Percentiles rank a stretch among this genome's conserved stretches.
These are phyloP conservation scores for Bonia amplexicaulis DNA, from an alignment of 176 grass and related monocot genomes.

Conservation along the genomic window DNA sequence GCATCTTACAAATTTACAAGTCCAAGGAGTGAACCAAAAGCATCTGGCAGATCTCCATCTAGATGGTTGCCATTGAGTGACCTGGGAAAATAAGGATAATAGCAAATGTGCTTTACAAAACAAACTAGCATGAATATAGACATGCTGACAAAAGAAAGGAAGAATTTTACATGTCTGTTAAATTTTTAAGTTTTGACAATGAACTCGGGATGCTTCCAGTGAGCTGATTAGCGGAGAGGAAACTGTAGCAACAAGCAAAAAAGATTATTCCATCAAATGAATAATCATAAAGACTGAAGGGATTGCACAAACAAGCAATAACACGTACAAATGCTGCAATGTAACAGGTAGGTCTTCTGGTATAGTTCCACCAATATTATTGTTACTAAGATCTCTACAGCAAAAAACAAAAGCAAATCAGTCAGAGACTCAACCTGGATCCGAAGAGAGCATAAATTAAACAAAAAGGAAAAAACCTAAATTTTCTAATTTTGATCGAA, in stretches of 20 bases:
- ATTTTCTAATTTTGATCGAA: not conserved
- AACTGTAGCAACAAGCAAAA: slow-evolving; percentile 46
- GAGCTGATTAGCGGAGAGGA: slow-evolving; percentile 91
- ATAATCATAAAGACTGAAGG: not conserved
- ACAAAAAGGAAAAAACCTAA: not conserved
- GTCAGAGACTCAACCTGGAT: not conserved
- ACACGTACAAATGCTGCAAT: slow-evolving; percentile 69
- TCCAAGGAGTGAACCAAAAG: slow-evolving; percentile 60
- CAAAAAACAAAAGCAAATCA: slow-evolving; percentile 8
- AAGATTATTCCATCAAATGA: not conserved
- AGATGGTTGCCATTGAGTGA: slow-evolving; percentile 82
- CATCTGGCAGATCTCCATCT: slow-evolving; percentile 71
- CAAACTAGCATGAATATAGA: not conserved
- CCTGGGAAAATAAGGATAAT: slow-evolving; percentile 39
- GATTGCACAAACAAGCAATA: not conserved
- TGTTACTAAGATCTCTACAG: slow-evolving; percentile 90
- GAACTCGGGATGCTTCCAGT: slow-evolving; percentile 97
- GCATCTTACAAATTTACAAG: slow-evolving; percentile 90
- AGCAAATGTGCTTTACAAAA: not conserved
- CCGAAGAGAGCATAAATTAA: not conserved
- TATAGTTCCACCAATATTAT: slow-evolving; percentile 94
- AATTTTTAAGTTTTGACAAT: slow-evolving; percentile 60
- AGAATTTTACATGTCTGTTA: slow-evolving; percentile 72
- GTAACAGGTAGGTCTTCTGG: slow-evolving; percentile 88
- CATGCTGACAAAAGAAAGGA: not conserved